Percentiles rank a stretch among this genome's conserved stretches.
These are phyloP conservation scores for Paramyrothecium roridum DNA, from an alignment of 2,329 filamentous ascomycete genomes.

Conservation along the genomic window DNA sequence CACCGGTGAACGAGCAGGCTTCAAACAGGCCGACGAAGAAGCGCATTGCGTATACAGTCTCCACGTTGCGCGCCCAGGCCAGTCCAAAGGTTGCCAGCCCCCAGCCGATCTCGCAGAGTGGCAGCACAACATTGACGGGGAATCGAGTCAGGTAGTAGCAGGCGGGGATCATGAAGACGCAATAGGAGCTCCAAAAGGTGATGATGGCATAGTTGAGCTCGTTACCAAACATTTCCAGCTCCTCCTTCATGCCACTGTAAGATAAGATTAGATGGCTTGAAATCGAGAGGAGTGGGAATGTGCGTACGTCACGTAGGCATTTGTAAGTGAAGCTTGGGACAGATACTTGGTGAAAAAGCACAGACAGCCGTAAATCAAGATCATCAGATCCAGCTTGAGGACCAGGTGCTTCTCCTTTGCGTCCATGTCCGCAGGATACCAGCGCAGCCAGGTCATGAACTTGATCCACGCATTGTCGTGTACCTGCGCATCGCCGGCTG, in stretches of 20 bases:
- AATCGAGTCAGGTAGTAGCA: slow-evolving; percentile 32
- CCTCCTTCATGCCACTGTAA: slow-evolving; percentile 33
- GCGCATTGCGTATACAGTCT: slow-evolving; percentile 29
- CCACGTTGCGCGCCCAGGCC: slow-evolving; percentile 24
- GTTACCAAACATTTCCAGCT: slow-evolving; percentile 27
- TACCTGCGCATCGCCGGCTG: not conserved
- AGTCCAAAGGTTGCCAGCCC: slow-evolving; percentile 24
- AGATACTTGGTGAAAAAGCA: slow-evolving; percentile 38
- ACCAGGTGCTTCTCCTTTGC: slow-evolving; percentile 28
- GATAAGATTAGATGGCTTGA: slow-evolving; percentile 1
- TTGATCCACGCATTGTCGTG: slow-evolving; percentile 19
- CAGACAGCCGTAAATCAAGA: slow-evolving; percentile 33
- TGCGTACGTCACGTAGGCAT: slow-evolving; percentile 30
- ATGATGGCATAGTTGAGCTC: slow-evolving; percentile 27
- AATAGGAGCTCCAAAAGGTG: slow-evolving; percentile 34
- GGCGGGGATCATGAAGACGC: slow-evolving; percentile 35
- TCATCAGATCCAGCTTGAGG: slow-evolving; percentile 32
- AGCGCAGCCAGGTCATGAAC: slow-evolving; percentile 22
- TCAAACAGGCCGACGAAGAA: slow-evolving; percentile 31
- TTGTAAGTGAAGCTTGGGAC: slow-evolving; percentile 32
- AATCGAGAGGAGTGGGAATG: not conserved
- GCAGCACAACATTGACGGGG: slow-evolving; percentile 30
- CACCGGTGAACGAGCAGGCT: slow-evolving; percentile 21
- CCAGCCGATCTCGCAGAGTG: slow-evolving; percentile 25
- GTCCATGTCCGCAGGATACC: slow-evolving; percentile 29